Conservation (phyloP, 148 eudicot species). For the Vaccinium corymbosum region DNA sequence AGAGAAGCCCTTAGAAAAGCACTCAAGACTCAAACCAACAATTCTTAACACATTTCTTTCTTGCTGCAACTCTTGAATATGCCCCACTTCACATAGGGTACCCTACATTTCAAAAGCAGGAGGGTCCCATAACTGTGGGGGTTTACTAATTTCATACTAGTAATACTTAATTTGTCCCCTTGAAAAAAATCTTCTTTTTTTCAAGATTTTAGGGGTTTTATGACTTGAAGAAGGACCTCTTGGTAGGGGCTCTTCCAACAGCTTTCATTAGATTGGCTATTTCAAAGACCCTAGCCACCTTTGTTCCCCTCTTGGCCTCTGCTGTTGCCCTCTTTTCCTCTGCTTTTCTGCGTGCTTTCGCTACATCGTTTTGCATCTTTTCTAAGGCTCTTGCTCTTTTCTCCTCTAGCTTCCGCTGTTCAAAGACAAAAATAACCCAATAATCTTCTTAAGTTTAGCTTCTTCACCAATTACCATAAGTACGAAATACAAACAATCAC, state of each 20-base stretch:
- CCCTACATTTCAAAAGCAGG: slow-evolving; percentile 17
- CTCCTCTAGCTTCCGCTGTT: slow-evolving; percentile 85
- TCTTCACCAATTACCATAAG: no score
- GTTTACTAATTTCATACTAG: no score
- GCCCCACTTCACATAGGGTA: slow-evolving; percentile 17
- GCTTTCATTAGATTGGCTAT: slow-evolving; percentile 64
- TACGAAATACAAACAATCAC: no score
- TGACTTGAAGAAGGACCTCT: slow-evolving; percentile 58
- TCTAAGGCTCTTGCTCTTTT: slow-evolving; percentile 81
- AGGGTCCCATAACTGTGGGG: slow-evolving; percentile 13
- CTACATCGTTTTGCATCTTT: slow-evolving; percentile 87
- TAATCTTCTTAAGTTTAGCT: not conserved
- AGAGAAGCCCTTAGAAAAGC: not conserved
- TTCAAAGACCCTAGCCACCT: slow-evolving; percentile 74
- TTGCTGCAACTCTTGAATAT: not conserved
- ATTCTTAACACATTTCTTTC: slow-evolving; percentile 46
- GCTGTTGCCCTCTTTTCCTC: slow-evolving; percentile 90
- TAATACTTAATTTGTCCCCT: not conserved
- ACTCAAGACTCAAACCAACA: not conserved
- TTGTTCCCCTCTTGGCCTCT: slow-evolving; percentile 86
- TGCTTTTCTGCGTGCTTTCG: slow-evolving; percentile 84
- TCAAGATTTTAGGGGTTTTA: not conserved
- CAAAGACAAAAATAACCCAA: not conserved
- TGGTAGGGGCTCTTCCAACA: slow-evolving; percentile 39
- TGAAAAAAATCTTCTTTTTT: not conserved